A percentile compares a stretch with the other conserved stretches of the same genome.
Evolutionary conservation across 768 basidiomycete species (phyloP).

Genomic region (Clavaria fumosa): DNA sequence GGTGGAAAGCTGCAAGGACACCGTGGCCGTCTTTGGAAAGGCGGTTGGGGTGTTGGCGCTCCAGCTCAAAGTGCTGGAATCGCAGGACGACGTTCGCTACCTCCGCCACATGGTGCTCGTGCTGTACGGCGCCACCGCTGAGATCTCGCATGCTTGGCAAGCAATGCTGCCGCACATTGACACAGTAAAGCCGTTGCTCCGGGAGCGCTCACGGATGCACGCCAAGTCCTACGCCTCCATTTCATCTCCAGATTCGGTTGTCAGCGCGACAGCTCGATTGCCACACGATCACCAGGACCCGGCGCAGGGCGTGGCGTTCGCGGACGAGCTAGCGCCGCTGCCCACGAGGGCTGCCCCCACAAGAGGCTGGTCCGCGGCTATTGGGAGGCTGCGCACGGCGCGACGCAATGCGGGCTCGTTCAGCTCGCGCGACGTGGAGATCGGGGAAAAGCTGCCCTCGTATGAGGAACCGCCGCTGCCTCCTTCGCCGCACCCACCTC

Average conservation of each 20-base stretch:
- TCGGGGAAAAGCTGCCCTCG: constrained; percentile 68
- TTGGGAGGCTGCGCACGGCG: constrained; percentile 36
- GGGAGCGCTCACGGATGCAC: constrained; percentile 14
- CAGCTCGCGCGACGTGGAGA: constrained; percentile 81
- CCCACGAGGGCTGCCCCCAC: constrained; percentile 1
- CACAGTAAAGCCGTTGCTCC: constrained; percentile 49
- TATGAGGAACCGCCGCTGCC: too few species aligned
- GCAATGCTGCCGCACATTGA: constrained; percentile 57
- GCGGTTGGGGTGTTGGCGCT: constrained; percentile 71
- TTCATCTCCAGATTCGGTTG: constrained; percentile 8
- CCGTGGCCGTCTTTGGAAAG: constrained; percentile 70
- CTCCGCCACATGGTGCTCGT: constrained; percentile 75
- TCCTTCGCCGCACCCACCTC: too few species aligned
- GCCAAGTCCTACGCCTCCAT: constrained; percentile 15
- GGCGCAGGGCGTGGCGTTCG: constrained; percentile 14
- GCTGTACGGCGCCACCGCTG: constrained; percentile 79
- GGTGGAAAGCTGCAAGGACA: constrained; percentile 73
- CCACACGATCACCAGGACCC: constrained; percentile 15
- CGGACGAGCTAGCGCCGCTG: neutral
- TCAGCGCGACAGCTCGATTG: too few species aligned
- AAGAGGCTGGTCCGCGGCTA: constrained; percentile 3
- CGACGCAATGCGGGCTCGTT: constrained; percentile 91
- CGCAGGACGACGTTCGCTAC: constrained; percentile 72
- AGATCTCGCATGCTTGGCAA: constrained; percentile 79
- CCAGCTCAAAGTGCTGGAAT: constrained; percentile 65